Evolutionary conservation across 768 basidiomycete genomes (phyloP), one percentile per base, ranked within the genome.

Genomic region (Pholiota molesta): DNA sequence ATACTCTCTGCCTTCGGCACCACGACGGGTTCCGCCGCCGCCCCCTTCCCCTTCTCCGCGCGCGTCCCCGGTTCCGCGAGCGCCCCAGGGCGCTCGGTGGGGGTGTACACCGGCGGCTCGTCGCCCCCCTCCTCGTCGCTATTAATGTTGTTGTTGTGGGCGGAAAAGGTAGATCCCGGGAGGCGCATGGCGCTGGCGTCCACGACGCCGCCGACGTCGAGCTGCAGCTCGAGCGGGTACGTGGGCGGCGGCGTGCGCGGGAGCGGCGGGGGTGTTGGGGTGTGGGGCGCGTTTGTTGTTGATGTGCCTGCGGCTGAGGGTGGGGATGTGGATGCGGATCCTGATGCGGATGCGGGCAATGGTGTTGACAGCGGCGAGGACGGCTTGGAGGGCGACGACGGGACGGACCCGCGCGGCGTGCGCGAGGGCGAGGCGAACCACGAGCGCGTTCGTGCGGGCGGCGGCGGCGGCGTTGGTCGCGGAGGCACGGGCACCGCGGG

Each of bases 161-260:
- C 10, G 35, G 35, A 9, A 4, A 9, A 9, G 14, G 35, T 13
- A 52, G n/a, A n/a, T n/a, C n/a, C n/a, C n/a, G 45, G 11, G 4
- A 35, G 29, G 5, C 26, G 42, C 57, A 58, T 58, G 47, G 61
- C 55, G 44, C 17, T 21, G 3, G 37, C 6, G 39, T 49, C 53
- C 3, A 51, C 60, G 21, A 37, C 33, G 8, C 23, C 19, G 11
- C 33, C 55, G 2, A 56, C 55, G 5, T 51, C 61, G 2, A 57
- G 29, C 14, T 57, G 61, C 26, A 62, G 19, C 5, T 40, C 45
- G 17, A 42, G 51, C 16, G 62, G 62, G 59, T 62, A 65, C 19
- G 21, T 17, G 8, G 62, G 64, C 16, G 58, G 58, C 2, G 62
- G 62, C 13, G 65, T 62, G 6, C 31, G 47, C 2, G 40, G 53